Evolutionary conservation across 179 eudicot genomes (phyloP), one percentile per base, ranked within the genome.

Genomic region (Beta macrorhiza): DNA sequence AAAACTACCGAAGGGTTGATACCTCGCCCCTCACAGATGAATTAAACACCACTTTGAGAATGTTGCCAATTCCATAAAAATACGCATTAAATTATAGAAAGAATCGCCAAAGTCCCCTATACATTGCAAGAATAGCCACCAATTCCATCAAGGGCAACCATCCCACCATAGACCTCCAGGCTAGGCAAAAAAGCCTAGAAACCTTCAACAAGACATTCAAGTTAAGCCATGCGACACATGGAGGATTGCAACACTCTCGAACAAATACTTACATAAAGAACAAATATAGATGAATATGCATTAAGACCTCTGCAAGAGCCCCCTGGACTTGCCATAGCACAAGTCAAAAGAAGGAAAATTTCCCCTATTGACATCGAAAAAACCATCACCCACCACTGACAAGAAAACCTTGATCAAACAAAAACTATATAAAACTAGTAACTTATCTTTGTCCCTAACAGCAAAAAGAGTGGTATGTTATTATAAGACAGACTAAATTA

Each of bases 101-200:
- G 94, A 90, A 95, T 95, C 97, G 96, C 93, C 98, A 90, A 83
- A 91, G 89, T 88, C 95, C 86, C 94, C 93, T 92, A 94, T 81
- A 92, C 90, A 93, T 84, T 83, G 93, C 96, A 90, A 91, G 94
- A 91, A 83, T 86, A 80, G 88, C 89, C 89, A 91, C 90, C 92
- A 89, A 88, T 85, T 90, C 94, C 98, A 93, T 90, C 98, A 92
- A 85, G 93, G 98, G 90, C 90, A 91, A 88, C 92, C 87, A 85
- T 87, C 97, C 86, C 97, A 93, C 93, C 98, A 93, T 87, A 88
- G 97, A 88, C 93, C 94, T 86, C 91, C 97, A 90, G 93, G 97
- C 89, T 89, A 86, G 97, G 98, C 92, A 89, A 92, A 79, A 47
- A 89, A 83, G 93, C 94, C 95, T 89, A 90, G 87, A 87, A 93